A percentile compares a stretch with the other conserved stretches of the same genome.
phyloP scores from a whole-genome alignment of 768 basidiomycete species.

The Sarcodon sp. region DNA sequence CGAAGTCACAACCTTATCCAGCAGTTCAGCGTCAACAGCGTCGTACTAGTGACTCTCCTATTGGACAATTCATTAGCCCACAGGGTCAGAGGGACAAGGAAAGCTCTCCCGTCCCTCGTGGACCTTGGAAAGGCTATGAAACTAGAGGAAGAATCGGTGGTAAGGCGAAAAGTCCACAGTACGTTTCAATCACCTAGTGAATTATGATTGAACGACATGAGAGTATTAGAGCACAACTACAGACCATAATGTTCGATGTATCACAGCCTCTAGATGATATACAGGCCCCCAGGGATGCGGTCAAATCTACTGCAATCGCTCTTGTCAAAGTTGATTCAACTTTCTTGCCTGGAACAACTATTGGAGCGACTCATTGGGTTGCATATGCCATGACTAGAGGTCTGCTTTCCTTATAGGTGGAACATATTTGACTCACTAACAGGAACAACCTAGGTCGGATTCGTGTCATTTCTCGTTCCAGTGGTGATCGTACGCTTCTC shows the following conservation, averaged over 20 bases:
- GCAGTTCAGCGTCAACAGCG: constrained; percentile 26
- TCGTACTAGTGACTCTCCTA: constrained; percentile 37
- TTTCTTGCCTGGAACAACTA: constrained; percentile 78
- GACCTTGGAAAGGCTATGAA: constrained; percentile 23
- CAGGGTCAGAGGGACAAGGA: constrained; percentile 49
- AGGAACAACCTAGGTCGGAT: constrained; percentile 43
- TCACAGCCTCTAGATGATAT: constrained; percentile 60
- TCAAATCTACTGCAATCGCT: constrained; percentile 85
- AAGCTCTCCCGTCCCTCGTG: constrained; percentile 52
- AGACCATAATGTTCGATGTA: constrained; percentile 67
- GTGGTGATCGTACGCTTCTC: constrained; percentile 78
- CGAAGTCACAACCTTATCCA: constrained; percentile 29
- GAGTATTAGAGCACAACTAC: constrained; percentile 38
- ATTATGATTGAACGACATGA: not conserved
- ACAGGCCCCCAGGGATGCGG: constrained; percentile 60
- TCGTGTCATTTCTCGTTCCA: constrained; percentile 79
- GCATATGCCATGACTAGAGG: constrained; percentile 89
- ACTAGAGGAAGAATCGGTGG: constrained; percentile 24
- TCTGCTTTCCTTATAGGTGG: constrained; percentile 9
- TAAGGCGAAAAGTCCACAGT: constrained; percentile 48
- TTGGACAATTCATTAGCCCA: constrained; percentile 16
- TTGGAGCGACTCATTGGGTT: constrained; percentile 87
- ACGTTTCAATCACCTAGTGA: constrained; percentile 8
- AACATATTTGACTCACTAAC: too few relatives aligned
- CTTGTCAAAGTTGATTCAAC: constrained; percentile 77